phyloP scores from a whole-genome alignment of 441 rosid species.

The Bruguiera hainesii region DNA sequence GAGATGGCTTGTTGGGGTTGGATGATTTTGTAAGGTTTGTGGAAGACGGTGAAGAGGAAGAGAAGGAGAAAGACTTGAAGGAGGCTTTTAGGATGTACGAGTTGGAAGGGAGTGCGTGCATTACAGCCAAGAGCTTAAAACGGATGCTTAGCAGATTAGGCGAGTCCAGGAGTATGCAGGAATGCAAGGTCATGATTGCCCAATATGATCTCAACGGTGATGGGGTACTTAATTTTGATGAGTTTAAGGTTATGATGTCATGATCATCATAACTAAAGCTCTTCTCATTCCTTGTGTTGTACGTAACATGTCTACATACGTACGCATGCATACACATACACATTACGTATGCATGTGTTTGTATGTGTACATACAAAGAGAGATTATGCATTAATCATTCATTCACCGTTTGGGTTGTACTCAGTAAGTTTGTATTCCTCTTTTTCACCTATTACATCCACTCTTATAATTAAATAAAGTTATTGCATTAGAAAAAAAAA shows the following conservation, averaged over 20 bases:
- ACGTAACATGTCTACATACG: too few relatives aligned
- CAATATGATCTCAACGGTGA: conserved; percentile 67
- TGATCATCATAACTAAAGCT: too few relatives aligned
- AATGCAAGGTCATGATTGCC: conserved; percentile 59
- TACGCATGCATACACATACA: too few relatives aligned
- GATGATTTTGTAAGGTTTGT: conserved; percentile 65
- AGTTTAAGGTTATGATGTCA: conserved; percentile 40
- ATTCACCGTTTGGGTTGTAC: too few relatives aligned
- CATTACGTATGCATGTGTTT: too few relatives aligned
- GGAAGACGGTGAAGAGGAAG: conserved; percentile 59
- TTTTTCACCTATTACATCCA: too few relatives aligned
- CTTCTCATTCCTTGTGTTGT: too few relatives aligned
- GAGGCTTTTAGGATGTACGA: conserved; percentile 64
- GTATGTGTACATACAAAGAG: too few relatives aligned
- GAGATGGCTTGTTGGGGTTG: conserved; percentile 51
- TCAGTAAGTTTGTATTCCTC: too few relatives aligned
- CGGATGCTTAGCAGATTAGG: conserved; percentile 65
- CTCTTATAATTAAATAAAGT: too few relatives aligned
- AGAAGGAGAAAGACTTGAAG: conserved; percentile 49
- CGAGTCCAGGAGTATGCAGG: conserved; percentile 34
- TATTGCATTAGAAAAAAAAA: too few relatives aligned
- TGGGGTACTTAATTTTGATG: conserved; percentile 70
- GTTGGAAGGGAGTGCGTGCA: conserved; percentile 45
- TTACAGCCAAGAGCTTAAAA: conserved; percentile 70
- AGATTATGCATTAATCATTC: too few relatives aligned